phyloP scores from a whole-genome alignment of 306 rosid genomes.

The Vigna reflexopilosa region DNA sequence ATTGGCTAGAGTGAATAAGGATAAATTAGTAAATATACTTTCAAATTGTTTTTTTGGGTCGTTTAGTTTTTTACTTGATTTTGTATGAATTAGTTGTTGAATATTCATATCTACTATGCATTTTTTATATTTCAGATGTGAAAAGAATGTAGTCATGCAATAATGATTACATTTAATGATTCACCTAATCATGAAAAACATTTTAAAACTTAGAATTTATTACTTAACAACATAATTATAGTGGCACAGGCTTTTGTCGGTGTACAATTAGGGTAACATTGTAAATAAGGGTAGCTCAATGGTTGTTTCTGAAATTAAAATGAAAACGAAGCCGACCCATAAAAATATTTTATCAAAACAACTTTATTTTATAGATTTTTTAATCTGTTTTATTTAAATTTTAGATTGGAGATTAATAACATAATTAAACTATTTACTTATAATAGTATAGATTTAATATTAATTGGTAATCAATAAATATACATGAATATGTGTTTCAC shows the following conservation, averaged over 20 bases:
- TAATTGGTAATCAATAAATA: too few species aligned
- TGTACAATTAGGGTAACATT: not conserved
- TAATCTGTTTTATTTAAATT: too few species aligned
- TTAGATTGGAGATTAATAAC: too few species aligned
- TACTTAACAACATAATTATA: not conserved
- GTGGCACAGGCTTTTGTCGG: not conserved
- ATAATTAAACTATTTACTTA: too few species aligned
- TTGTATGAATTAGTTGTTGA: not conserved
- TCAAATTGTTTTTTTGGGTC: not conserved
- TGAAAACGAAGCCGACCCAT: not conserved
- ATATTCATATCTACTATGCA: not conserved
- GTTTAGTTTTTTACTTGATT: not conserved
- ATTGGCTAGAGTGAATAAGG: not conserved
- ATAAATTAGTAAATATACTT: not conserved
- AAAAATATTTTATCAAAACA: too few species aligned
- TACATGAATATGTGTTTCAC: too few species aligned
- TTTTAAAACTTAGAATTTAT: not conserved
- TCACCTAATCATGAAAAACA: not conserved
- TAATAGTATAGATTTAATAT: too few species aligned
- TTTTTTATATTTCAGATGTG: not conserved
- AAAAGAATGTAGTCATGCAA: not conserved
- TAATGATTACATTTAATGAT: not conserved
- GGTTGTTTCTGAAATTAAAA: not conserved
- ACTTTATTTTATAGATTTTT: too few species aligned
- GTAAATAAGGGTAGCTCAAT: not conserved